Percentiles rank a stretch among this genome's conserved stretches.
Evolutionary conservation across 2,329 filamentous ascomycete genomes (phyloP).

Genomic region (Leptographium galeiforme): DNA sequence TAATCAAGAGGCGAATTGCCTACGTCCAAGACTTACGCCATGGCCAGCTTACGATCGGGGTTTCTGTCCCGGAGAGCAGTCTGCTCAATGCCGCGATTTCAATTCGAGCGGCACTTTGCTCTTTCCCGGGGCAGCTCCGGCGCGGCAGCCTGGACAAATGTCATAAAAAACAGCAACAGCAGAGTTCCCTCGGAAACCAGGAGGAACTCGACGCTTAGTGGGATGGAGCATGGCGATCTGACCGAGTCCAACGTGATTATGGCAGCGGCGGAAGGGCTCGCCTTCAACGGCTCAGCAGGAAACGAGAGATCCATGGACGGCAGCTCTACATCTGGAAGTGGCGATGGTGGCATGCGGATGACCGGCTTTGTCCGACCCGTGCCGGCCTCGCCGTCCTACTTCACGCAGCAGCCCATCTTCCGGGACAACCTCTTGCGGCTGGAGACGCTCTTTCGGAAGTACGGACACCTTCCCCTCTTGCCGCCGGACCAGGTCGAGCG

Average conservation of each 20-base stretch:
- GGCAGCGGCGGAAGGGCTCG: background rate
- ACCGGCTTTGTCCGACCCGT: slow-evolving; percentile 53
- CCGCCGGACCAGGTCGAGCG: slow-evolving; percentile 52
- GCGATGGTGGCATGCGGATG: background rate
- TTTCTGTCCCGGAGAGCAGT: slow-evolving; percentile 1
- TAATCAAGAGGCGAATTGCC: background rate
- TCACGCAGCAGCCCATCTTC: slow-evolving; percentile 73
- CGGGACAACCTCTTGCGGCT: slow-evolving; percentile 72
- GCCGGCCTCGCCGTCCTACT: slow-evolving; percentile 85
- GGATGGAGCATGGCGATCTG: background rate
- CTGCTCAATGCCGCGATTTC: slow-evolving; percentile 1
- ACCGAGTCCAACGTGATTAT: background rate
- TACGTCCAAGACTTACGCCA: background rate
- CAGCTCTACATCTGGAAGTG: background rate
- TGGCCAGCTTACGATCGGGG: slow-evolving; percentile 10
- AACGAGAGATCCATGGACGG: background rate
- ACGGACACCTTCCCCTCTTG: slow-evolving; percentile 59
- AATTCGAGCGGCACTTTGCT: slow-evolving; percentile 8
- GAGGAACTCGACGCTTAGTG: background rate
- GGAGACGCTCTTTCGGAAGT: slow-evolving; percentile 56
- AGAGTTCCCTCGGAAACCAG: background rate
- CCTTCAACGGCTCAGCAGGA: background rate
- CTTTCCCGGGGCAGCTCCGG: slow-evolving; percentile 3
- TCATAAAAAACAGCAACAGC: background rate
- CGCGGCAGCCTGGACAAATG: background rate